These are phyloP conservation scores for Hanseniaspora uvarum DNA, from an alignment of 1,139 yeast species.

Conservation along the genomic window DNA sequence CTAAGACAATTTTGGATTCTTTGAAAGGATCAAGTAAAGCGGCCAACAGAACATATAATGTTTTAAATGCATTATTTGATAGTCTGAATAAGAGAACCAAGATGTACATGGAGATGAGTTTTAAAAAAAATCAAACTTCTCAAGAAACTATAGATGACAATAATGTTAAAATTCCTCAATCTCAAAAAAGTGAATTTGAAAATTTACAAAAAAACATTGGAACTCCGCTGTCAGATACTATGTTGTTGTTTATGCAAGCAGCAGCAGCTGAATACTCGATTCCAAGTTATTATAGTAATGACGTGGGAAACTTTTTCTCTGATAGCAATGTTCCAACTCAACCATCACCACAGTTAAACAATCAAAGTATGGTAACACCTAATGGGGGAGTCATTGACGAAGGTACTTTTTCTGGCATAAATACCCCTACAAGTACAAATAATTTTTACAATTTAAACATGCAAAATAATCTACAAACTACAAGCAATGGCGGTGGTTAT, in stretches of 20 bases:
- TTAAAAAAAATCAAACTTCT: conserved; percentile 19
- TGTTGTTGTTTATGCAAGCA: background rate
- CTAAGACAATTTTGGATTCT: conserved; percentile 60
- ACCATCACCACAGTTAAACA: background rate
- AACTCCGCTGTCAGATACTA: background rate
- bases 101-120: conserved; percentile 22
- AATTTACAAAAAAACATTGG: background rate
- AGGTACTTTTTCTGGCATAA: background rate
- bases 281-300: background rate
- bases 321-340: background rate
- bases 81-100: conserved; percentile 58
- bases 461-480: background rate
- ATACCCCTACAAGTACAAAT: background rate
- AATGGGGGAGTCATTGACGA: background rate
- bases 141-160: conserved; percentile 18
- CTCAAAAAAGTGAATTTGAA: background rate
- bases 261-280: background rate
- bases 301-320: background rate
- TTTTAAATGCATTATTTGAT: conserved; percentile 70
- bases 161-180: conserved; percentile 7
- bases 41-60: conserved; percentile 68
- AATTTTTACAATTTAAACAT: background rate
- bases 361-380: background rate
- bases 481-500: background rate
- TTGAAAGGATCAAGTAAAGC: conserved; percentile 68